Conservation (phyloP, 257 asterid species). For the Ocimum tenuiflorum region DNA sequence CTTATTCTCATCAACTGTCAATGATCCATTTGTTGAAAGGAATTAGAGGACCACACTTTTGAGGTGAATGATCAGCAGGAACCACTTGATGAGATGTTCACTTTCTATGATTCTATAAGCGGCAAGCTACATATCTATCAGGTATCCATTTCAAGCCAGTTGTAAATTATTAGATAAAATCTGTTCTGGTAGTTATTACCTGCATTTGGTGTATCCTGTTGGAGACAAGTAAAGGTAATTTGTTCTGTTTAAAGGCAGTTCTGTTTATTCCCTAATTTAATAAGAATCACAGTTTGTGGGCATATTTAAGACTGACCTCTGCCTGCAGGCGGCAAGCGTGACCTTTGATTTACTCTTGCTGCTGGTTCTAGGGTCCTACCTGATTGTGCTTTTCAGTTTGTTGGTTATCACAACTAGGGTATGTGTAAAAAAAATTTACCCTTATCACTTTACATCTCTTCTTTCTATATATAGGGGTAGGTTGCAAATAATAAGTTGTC, state of each 20-base stretch:
- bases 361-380: background rate
- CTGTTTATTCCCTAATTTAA: too few relatives aligned
- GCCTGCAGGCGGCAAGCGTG: background rate
- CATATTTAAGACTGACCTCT: background rate
- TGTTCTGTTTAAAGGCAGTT: too few relatives aligned
- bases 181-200: too few relatives aligned
- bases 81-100: conserved; percentile 62
- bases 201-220: too few relatives aligned
- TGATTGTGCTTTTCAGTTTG: background rate
- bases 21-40: conserved; percentile 32
- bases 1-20: background rate
- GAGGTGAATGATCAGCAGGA: conserved; percentile 69
- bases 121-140: conserved; percentile 66
- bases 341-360: background rate
- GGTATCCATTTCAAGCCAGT: conserved; percentile 31
- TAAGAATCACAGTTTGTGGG: too few relatives aligned
- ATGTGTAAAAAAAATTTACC: background rate
- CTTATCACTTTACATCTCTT: background rate
- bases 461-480: background rate
- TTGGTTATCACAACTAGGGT: background rate
- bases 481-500: background rate
- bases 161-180: background rate
- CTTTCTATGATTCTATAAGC: conserved; percentile 65
- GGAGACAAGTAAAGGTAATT: too few relatives aligned
- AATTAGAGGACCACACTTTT: conserved; percentile 52